Conservation (phyloP, 257 asterid species). For the Ocimum tenuiflorum region DNA sequence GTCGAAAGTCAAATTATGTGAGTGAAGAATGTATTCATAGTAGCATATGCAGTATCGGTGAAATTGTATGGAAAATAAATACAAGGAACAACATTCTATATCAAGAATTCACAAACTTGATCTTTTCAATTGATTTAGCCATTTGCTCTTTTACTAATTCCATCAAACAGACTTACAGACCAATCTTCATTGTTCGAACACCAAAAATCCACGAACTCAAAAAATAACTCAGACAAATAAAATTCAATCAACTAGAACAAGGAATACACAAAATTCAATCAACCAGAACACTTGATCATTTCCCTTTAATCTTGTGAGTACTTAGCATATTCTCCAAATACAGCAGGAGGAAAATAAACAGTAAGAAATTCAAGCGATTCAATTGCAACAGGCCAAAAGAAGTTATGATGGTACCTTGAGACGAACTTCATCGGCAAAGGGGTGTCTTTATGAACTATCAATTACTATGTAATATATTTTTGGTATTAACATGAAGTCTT, state of each 20-base stretch:
- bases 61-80: background rate
- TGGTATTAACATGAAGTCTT: too few species aligned
- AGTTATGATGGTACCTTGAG: constrained; percentile 31
- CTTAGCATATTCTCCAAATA: background rate
- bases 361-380: background rate
- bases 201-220: background rate
- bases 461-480: too few species aligned
- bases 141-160: background rate
- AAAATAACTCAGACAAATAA: background rate
- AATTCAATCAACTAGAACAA: background rate
- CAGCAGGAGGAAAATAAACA: background rate
- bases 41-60: background rate
- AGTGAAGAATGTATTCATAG: background rate
- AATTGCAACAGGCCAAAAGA: background rate
- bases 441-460: background rate
- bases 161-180: background rate
- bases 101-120: background rate
- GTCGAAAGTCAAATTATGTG: background rate
- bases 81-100: background rate
- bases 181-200: background rate
- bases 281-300: background rate
- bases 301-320: background rate
- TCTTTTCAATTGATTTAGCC: background rate
- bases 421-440: too few species aligned
- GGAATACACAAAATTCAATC: background rate